Conservation (phyloP, 2,329 filamentous ascomycete species). For the Didymosphaeria variabile region DNA sequence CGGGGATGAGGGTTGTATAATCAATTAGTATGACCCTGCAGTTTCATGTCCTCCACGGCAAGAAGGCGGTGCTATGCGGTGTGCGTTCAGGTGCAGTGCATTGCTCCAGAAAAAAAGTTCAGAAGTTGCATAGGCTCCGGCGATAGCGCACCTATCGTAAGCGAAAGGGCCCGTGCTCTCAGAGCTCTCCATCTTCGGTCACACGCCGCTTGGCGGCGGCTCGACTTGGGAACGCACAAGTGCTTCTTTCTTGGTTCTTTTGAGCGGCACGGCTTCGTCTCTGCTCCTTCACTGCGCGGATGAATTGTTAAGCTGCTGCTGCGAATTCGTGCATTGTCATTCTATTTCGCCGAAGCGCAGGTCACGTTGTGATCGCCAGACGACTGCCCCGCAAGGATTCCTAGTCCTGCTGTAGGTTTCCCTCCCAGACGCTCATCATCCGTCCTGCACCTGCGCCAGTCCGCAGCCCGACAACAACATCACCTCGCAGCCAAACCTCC, state of each 20-base stretch:
- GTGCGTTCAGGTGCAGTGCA: neutral
- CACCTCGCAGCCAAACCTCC: conserved; percentile 46
- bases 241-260: conserved; percentile 33
- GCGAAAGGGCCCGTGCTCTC: conserved; percentile 24
- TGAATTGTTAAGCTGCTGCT: conserved; percentile 22
- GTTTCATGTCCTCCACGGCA: conserved; percentile 10
- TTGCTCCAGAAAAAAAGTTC: conserved; percentile 26
- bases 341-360: conserved; percentile 34
- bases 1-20: conserved; percentile 1
- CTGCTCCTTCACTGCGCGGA: conserved; percentile 30
- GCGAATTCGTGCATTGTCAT: conserved; percentile 28
- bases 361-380: conserved; percentile 41
- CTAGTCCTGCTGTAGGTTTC: conserved; percentile 31
- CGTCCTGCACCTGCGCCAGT: conserved; percentile 27
- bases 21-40: conserved; percentile 9
- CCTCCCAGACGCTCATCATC: conserved; percentile 34
- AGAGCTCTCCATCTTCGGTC: conserved; percentile 19
- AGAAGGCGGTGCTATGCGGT: neutral
- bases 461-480: conserved; percentile 32
- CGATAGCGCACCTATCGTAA: conserved; percentile 28
- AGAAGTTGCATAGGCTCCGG: conserved; percentile 26
- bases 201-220: conserved; percentile 25
- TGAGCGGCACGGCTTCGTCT: conserved; percentile 43
- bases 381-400: conserved; percentile 47
- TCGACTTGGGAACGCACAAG: conserved; percentile 22